Percentiles rank a stretch among this genome's conserved stretches.
Evolutionary conservation across 805 yeast genomes (phyloP).

Genomic region (Candida broadrunensis): DNA sequence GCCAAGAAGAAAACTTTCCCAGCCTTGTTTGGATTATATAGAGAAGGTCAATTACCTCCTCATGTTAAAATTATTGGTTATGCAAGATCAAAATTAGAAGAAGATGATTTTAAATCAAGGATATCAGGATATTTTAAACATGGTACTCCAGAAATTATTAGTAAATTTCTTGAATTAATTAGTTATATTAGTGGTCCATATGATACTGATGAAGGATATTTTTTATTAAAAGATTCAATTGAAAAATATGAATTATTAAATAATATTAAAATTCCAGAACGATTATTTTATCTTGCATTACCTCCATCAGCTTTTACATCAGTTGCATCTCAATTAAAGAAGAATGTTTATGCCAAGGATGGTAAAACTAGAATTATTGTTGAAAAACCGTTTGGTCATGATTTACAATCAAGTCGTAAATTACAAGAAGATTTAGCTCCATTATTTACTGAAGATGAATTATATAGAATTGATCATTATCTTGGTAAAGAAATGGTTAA

Average conservation of each 20-base stretch:
- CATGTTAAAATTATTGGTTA: constrained; percentile 81
- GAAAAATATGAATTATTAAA: constrained; percentile 54
- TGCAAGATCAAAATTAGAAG: constrained; percentile 77
- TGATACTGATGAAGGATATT: constrained; percentile 75
- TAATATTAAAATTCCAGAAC: constrained; percentile 54
- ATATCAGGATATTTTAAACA: constrained; percentile 62
- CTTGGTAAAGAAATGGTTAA: constrained; percentile 98
- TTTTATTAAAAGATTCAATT: constrained; percentile 51
- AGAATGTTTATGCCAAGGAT: constrained; percentile 58
- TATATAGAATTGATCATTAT: constrained; percentile 95
- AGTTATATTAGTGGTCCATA: constrained; percentile 77
- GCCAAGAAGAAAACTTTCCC: constrained; percentile 96
- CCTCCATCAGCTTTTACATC: constrained; percentile 89
- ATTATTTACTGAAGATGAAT: constrained; percentile 83
- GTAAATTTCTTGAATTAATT: constrained; percentile 63
- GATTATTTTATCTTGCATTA: constrained; percentile 87
- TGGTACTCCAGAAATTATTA: constrained; percentile 39
- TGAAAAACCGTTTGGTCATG: constrained; percentile 97
- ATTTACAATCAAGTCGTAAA: constrained; percentile 72
- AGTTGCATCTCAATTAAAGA: constrained; percentile 73
- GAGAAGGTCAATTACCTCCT: constrained; percentile 69
- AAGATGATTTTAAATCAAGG: constrained; percentile 66
- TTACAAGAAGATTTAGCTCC: constrained; percentile 80
- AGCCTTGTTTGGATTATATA: constrained; percentile 66
- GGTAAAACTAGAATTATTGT: constrained; percentile 80